Base-by-base conservation (phyloP, 2,329 filamentous ascomycete genomes). In the Elsinoe necatrix region DNA sequence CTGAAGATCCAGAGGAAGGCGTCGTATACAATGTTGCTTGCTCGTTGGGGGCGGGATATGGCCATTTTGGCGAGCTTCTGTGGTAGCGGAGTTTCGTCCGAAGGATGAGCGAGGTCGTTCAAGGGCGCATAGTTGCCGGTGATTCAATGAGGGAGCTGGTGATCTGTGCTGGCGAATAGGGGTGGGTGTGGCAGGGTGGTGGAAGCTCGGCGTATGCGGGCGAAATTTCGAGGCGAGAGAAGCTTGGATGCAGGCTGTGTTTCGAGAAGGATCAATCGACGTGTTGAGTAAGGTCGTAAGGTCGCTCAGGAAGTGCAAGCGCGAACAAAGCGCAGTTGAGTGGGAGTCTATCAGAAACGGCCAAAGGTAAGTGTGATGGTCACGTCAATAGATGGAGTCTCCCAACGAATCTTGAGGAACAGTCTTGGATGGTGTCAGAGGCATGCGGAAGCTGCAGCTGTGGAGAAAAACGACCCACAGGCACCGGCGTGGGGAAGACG, bases 1-100 rank as follows among this genome's bases (percentile, higher is more conserved):
- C 85, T 87, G 68, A 90, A 86, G 50, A 79, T 78, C 79, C 87
- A 89, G 29, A 91, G 77, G 66, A 90, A 86, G 58, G 84, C 77
- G 73, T 91, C 87, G 70, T 91, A 91, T 56, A 66, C 61, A 41
- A 71, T 55, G 57, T 63, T 42, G 35, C 52, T 21, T 39, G 55
- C 57, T 31, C 39, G 27, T 37, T 37, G 39, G 31, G 21, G 9
- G n/a, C 18, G 48, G 18, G 31, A 37, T 34, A 16, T 52, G 29
- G 48, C 29, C 48, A 52, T 52, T 5, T 11, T 37, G n/a, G 20
- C n/a, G 31, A n/a, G 16, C n/a, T 37, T 35, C 18, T 50, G 12
- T 20, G 23, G 23, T 50, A n/a, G 45, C 45, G n/a, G 45, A 50
- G 45, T 50, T 50, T 50, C 3, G 9, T 31, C 27, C 29, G 45